Evolutionary conservation across 768 basidiomycete genomes (phyloP).

Genomic region (Galerina sulciceps): DNA sequence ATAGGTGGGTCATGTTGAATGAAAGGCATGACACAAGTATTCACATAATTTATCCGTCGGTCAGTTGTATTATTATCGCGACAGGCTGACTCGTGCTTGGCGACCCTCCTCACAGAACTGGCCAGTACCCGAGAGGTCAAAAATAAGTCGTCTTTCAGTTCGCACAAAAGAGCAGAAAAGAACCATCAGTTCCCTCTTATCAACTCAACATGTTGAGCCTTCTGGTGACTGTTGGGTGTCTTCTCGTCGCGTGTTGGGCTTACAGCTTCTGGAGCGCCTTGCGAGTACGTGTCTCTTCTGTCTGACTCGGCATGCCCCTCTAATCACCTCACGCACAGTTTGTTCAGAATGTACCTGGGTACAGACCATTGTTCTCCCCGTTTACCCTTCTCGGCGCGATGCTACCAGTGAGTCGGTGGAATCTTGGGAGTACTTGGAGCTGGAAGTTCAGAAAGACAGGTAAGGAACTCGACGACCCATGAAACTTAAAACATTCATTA

Average conservation of each 20-base stretch:
- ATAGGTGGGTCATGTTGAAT: too few species aligned
- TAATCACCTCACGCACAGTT: background rate
- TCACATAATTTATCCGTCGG: too few species aligned
- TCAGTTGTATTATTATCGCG: too few species aligned
- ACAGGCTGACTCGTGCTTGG: too few species aligned
- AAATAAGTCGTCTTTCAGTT: too few species aligned
- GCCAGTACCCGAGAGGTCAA: too few species aligned
- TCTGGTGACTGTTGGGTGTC: background rate
- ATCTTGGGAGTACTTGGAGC: slow-evolving; percentile 4
- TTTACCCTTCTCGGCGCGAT: background rate
- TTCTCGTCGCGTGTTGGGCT: background rate
- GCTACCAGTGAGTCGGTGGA: slow-evolving; percentile 3
- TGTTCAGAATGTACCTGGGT: slow-evolving; percentile 4
- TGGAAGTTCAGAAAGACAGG: slow-evolving; percentile 6
- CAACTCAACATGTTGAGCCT: too few species aligned
- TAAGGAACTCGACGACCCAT: background rate
- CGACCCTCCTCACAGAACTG: too few species aligned
- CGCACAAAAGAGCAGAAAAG: too few species aligned
- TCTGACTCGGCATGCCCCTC: background rate
- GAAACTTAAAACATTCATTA: too few species aligned
- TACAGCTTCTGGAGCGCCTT: background rate
- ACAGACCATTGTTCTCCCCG: slow-evolving; percentile 8
- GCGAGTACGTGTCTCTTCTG: background rate
- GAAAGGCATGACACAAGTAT: too few species aligned
- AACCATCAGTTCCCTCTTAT: too few species aligned